Evolutionary conservation across 2,329 filamentous ascomycete species (phyloP).

Genomic region (Trichoderma sp.): DNA sequence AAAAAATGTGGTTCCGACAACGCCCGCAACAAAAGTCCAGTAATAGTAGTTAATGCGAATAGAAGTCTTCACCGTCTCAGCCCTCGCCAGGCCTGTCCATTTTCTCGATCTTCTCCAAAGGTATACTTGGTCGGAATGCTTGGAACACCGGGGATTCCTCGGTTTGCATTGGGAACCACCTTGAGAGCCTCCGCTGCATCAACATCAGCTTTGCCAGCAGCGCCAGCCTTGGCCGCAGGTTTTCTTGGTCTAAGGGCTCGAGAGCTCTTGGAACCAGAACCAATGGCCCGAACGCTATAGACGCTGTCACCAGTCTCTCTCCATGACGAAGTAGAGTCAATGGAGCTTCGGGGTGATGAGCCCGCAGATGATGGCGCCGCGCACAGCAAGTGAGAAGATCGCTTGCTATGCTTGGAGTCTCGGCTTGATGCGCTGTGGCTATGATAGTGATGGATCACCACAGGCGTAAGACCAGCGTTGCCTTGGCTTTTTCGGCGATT

Average conservation of each 20-base stretch:
- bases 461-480: constrained; percentile 15
- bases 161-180: constrained; percentile 51
- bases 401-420: constrained; percentile 38
- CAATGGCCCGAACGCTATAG: constrained; percentile 31
- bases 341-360: constrained; percentile 20
- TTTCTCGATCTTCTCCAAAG: constrained; percentile 43
- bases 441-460: constrained; percentile 24
- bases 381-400: constrained; percentile 26
- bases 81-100: constrained; percentile 39
- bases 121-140: constrained; percentile 50
- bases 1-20: constrained; percentile 19
- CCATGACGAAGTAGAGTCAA: constrained; percentile 12
- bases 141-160: constrained; percentile 52
- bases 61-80: constrained; percentile 32
- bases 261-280: constrained; percentile 29
- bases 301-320: constrained; percentile 32
- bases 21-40: background rate
- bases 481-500: constrained; percentile 29
- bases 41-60: background rate
- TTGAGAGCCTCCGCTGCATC: constrained; percentile 41
- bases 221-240: background rate
- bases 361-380: constrained; percentile 14
- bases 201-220: constrained; percentile 27
- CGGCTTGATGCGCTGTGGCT: constrained; percentile 19
- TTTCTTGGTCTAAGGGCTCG: constrained; percentile 35